phyloP scores from a whole-genome alignment of 1,284 basidiomycete genomes.

The Leccinum pallidistipes region DNA sequence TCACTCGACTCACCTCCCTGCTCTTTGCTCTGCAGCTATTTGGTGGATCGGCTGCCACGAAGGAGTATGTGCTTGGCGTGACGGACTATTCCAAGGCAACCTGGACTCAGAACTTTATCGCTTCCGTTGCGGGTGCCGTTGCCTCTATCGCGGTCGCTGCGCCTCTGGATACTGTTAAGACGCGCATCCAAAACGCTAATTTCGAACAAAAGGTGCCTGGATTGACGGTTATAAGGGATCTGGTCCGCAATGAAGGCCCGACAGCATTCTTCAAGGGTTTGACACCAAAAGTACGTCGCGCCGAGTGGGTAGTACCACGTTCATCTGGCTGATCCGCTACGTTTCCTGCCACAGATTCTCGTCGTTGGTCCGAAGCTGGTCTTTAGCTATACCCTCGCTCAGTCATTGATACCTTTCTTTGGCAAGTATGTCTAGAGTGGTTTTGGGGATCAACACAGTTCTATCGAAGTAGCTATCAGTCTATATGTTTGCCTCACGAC shows the following conservation, averaged over 20 bases:
- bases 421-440: slow-evolving; percentile 73
- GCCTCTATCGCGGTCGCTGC: slow-evolving; percentile 96
- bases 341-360: slow-evolving; percentile 60
- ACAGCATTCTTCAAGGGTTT: slow-evolving; percentile 96
- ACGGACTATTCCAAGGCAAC: slow-evolving; percentile 91
- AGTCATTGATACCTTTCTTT: slow-evolving; percentile 94
- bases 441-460: background rate
- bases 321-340: background rate
- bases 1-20: background rate
- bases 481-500: slow-evolving; percentile 2
- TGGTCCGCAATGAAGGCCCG: slow-evolving; percentile 85
- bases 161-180: slow-evolving; percentile 95
- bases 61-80: slow-evolving; percentile 91
- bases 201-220: slow-evolving; percentile 93
- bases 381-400: slow-evolving; percentile 97
- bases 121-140: slow-evolving; percentile 91
- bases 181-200: slow-evolving; percentile 97
- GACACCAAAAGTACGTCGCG: slow-evolving; percentile 78
- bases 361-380: slow-evolving; percentile 98
- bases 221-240: slow-evolving; percentile 83
- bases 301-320: background rate
- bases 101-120: slow-evolving; percentile 94
- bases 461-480: slow-evolving; percentile 1
- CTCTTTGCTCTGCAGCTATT: slow-evolving; percentile 66
- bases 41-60: slow-evolving; percentile 92